These are phyloP conservation scores for Salix caprea DNA, from an alignment of 345 rosid species.

Conservation along the genomic window DNA sequence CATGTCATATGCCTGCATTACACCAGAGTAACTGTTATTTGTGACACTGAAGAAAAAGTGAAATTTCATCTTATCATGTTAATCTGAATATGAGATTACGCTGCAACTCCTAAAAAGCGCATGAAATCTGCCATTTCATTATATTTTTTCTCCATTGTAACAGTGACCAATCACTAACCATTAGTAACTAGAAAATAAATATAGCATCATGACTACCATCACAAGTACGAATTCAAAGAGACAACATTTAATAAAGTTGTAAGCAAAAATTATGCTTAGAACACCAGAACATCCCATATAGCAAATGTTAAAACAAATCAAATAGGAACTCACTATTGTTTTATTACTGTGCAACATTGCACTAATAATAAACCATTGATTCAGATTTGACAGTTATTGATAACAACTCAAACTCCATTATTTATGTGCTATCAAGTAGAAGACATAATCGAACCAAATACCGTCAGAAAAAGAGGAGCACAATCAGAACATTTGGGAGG, in stretches of 20 bases:
- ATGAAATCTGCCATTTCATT: neutral
- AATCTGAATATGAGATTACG: neutral
- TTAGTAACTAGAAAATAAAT: neutral
- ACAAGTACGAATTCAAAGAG: neutral
- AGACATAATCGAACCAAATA: constrained; percentile 10
- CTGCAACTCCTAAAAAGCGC: neutral
- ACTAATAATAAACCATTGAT: neutral
- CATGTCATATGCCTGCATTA: constrained; percentile 70
- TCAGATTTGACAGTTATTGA: neutral
- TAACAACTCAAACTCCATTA: neutral
- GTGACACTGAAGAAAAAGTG: neutral
- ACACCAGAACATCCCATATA: neutral
- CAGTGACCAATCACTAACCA: neutral
- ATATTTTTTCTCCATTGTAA: neutral
- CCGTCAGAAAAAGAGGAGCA: constrained; percentile 90
- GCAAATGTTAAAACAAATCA: neutral
- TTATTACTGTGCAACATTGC: neutral
- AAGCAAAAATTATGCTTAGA: neutral
- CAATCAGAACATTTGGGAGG: constrained; percentile 87
- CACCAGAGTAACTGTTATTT: neutral
- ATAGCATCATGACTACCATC: neutral
- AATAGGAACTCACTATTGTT: neutral
- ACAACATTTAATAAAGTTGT: neutral
- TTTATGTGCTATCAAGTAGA: neutral
- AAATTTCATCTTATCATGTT: neutral